Evolutionary conservation across 257 asterid genomes (phyloP).

Genomic region (Echium plantagineum): DNA sequence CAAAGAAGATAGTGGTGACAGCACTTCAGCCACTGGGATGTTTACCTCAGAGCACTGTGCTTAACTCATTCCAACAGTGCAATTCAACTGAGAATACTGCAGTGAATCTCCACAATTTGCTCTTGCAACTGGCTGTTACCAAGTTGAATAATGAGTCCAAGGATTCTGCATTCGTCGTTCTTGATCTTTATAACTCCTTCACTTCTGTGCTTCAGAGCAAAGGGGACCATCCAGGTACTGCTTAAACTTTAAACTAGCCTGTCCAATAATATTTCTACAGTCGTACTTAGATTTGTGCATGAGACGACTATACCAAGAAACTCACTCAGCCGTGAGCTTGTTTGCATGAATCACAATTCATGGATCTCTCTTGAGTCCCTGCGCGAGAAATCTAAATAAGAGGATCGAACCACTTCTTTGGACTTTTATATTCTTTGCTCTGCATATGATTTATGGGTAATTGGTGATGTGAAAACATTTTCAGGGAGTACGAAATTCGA

Average conservation of each 20-base stretch:
- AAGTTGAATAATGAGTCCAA: constrained; percentile 30
- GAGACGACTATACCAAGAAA: too few relatives aligned
- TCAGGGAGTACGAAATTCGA: background rate
- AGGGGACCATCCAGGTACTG: constrained; percentile 29
- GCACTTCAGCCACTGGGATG: constrained; percentile 51
- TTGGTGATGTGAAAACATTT: background rate
- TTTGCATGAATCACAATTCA: too few relatives aligned
- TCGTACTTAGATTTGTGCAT: too few relatives aligned
- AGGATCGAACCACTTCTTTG: too few relatives aligned
- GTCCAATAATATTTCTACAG: too few relatives aligned
- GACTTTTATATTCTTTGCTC: too few relatives aligned
- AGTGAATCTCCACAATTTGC: constrained; percentile 34
- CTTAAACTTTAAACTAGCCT: too few relatives aligned
- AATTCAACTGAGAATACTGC: constrained; percentile 23
- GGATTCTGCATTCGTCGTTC: constrained; percentile 21
- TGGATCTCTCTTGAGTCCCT: too few relatives aligned
- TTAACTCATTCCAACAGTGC: constrained; percentile 26
- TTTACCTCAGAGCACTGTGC: constrained; percentile 27
- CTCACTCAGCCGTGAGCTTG: too few relatives aligned
- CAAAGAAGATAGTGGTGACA: constrained; percentile 34
- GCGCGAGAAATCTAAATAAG: too few relatives aligned
- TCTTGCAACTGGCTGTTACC: constrained; percentile 28
- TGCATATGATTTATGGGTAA: background rate
- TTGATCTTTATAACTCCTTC: constrained; percentile 53
- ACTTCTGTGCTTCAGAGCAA: constrained; percentile 25